Conservation (phyloP, 2,329 filamentous ascomycete species). For the Epichloe glyceriae region DNA sequence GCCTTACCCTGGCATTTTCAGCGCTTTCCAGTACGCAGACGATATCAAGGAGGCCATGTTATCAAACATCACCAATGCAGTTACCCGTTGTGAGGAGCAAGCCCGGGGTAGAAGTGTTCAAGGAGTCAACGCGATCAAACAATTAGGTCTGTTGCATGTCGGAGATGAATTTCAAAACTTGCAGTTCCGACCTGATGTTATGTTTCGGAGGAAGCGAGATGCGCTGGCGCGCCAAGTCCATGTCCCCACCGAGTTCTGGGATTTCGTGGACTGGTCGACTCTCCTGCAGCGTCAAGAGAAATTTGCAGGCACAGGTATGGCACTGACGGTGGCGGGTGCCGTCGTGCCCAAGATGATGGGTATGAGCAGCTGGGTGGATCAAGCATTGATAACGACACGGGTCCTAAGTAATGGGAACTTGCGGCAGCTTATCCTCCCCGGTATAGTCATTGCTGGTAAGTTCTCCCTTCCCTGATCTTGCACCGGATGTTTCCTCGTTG, state of each 20-base stretch:
- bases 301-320: constrained; percentile 86
- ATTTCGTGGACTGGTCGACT: constrained; percentile 82
- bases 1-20: constrained; percentile 73
- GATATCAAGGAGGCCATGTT: constrained; percentile 88
- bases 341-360: constrained; percentile 72
- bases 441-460: constrained; percentile 67
- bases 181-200: constrained; percentile 79
- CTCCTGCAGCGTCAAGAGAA: constrained; percentile 89
- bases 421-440: constrained; percentile 67
- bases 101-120: constrained; percentile 65
- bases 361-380: constrained; percentile 79
- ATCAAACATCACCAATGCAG: constrained; percentile 68
- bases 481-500: background rate
- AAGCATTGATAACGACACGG: constrained; percentile 67
- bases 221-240: constrained; percentile 73
- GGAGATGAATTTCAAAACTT: constrained; percentile 78
- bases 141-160: constrained; percentile 75
- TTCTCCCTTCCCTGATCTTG: constrained; percentile 9
- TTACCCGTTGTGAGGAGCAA: constrained; percentile 69
- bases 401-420: constrained; percentile 72
- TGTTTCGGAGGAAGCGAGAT: constrained; percentile 82
- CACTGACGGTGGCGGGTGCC: constrained; percentile 78
- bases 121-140: constrained; percentile 79
- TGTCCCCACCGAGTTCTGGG: constrained; percentile 74
- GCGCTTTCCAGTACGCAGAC: constrained; percentile 83